phyloP scores from a whole-genome alignment of 306 rosid species.

The Potentilla sterilis region DNA sequence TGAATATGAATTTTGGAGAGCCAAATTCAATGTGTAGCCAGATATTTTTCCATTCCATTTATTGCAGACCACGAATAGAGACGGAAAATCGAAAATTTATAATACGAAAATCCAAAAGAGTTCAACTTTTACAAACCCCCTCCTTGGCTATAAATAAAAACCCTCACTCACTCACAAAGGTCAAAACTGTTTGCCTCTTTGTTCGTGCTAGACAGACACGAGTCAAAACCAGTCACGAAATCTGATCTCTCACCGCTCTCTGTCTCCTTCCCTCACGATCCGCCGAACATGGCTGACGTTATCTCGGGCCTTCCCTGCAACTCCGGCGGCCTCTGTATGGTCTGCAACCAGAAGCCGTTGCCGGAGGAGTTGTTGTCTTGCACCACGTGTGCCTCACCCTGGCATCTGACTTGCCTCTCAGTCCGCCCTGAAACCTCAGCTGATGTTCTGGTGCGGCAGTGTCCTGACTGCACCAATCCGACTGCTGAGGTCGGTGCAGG shows the following conservation, averaged over 20 bases:
- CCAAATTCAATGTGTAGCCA: too few species aligned
- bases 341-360: conserved; percentile 36
- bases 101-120: too few species aligned
- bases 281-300: conserved; percentile 8
- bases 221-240: neutral
- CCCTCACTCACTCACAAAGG: neutral
- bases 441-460: conserved; percentile 34
- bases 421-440: conserved; percentile 24
- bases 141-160: neutral
- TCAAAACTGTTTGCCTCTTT: neutral
- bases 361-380: conserved; percentile 33
- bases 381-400: conserved; percentile 38
- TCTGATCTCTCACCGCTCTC: neutral
- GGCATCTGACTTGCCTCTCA: conserved; percentile 47
- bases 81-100: too few species aligned
- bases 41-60: too few species aligned
- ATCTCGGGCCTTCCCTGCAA: conserved; percentile 42
- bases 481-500: neutral
- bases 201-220: neutral
- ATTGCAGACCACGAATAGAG: too few species aligned
- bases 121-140: neutral
- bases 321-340: conserved; percentile 42
- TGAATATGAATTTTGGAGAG: too few species aligned
- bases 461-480: conserved; percentile 20
- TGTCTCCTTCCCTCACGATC: too few species aligned